Evolutionary conservation across 2,329 filamentous ascomycete species (phyloP).

Genomic region (Trichoderma sp.): DNA sequence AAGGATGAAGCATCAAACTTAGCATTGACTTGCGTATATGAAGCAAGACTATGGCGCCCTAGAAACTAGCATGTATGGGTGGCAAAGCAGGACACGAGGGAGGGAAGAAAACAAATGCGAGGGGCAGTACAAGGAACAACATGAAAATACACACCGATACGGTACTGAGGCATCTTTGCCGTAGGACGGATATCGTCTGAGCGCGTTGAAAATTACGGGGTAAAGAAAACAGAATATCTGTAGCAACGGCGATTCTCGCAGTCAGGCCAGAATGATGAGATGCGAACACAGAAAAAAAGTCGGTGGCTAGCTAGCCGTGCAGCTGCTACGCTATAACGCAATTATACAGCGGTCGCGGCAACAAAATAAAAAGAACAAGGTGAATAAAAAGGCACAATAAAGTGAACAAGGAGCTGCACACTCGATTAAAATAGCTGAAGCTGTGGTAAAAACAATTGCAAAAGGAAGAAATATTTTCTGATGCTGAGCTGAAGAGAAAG

Average conservation of each 20-base stretch:
- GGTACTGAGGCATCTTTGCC: constrained; percentile 50
- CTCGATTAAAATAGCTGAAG: background rate
- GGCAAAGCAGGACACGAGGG: background rate
- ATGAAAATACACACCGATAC: constrained; percentile 49
- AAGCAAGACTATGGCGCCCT: background rate
- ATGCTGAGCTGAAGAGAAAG: constrained; percentile 19
- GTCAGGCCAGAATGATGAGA: constrained; percentile 7
- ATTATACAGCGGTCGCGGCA: background rate
- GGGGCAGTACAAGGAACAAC: background rate
- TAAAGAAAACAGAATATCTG: background rate
- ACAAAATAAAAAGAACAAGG: background rate
- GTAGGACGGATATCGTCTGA: constrained; percentile 2
- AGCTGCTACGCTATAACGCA: background rate
- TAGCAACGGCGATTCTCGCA: background rate
- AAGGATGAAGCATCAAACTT: background rate
- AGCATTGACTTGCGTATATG: background rate
- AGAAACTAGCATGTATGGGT: background rate
- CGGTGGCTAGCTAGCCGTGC: background rate
- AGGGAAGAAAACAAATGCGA: background rate
- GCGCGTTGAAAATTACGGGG: constrained; percentile 19
- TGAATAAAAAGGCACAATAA: background rate
- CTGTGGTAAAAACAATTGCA: background rate
- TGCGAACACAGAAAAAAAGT: constrained; percentile 27
- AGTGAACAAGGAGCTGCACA: background rate
- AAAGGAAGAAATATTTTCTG: background rate